Evolutionary conservation across 129 eudicot genomes (phyloP), one percentile per base, ranked within the genome.

Genomic region (Centrapalus pauciflorus): DNA sequence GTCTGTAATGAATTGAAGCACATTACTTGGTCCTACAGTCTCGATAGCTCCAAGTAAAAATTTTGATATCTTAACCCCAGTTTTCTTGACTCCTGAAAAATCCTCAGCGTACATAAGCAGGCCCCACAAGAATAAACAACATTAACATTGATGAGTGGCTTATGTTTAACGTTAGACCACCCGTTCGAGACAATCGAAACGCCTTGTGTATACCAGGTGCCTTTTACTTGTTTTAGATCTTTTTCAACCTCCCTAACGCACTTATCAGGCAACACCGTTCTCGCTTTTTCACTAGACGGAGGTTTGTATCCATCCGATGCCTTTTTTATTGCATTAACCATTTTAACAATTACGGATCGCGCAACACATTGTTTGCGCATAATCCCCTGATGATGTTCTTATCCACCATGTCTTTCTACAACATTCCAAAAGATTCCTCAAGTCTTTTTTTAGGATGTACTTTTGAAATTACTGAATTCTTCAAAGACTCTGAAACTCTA

Each of bases 261-360:
- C 5, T 59, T 48, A 59, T 71, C 61, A 11, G 49, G 34, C 8
- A 72, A 30, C 0, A 59, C 20, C 10, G 63, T 61, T 20, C 61
- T 61, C 11, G 77, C 77, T 5, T 17, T 57, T 7, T 59, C 68
- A 28, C 35, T 43, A 0, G n/a, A n/a, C n/a, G 67, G 59, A 14
- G 58, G 67, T 20, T 12, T 38, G 23, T 2, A n/a, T n/a, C n/a
- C n/a, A n/a, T n/a, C n/a, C n/a, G n/a, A n/a, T n/a, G n/a, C n/a
- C n/a, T n/a, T n/a, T n/a, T n/a, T n/a, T n/a, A n/a, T n/a, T n/a
- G n/a, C n/a, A n/a, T n/a, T n/a, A n/a, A n/a, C n/a, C n/a, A n/a
- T n/a, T n/a, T n/a, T n/a, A n/a, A n/a, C n/a, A n/a, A 70, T 37
- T 0, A 55, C 41, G 75, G 38, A n/a, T 28, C 55, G 3, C 75